Base-by-base conservation (phyloP, 306 rosid species). In the Acacia melanoxylon region DNA sequence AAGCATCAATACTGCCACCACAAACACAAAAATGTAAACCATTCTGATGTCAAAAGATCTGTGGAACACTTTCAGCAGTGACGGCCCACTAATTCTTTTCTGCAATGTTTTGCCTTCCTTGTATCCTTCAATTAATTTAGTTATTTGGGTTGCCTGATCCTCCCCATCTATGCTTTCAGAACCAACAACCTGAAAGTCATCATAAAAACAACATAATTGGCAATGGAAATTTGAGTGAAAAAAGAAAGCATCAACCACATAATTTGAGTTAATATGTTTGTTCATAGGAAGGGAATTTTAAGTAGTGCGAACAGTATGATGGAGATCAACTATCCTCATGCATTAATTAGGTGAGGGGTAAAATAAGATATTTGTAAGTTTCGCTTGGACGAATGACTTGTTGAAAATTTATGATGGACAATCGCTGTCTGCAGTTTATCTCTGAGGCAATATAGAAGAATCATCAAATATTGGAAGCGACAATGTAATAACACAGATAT, bases 101-200 rank as follows among this genome's bases (percentile, higher is more conserved):
- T 91, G 65, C 77, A 85, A 40, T 17, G 91, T 91, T 87, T 89
- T 91, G 79, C 99, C 99, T 79, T 92, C 97, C 73, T 88, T 87
- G 20, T 92, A 96, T 83, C 98, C 97, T 89, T 88, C 91, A 4
- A 96, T 72, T 75, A 96, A 92, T 77, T 80, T 87, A 1, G 97
- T 86, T 71, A 96, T 88, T 76, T 86, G 90, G 15, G 92, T 87
- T 74, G 92, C 98, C 45, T 91, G 93, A 82, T 96, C 94, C 78
- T 90, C 92, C 29, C 83, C 98, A 40, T 46, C 77, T 20, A 93
- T 85, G 82, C 87, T 90, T 86, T 96, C 97, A 16, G 91, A 92
- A 68, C 88, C 99, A 59, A 58, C 87, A 54, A 96, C 98, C 99
- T 96, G 76, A 82, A 82, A 72, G 46, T 71, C 49, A 35, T 58